A percentile compares a stretch with the other conserved stretches of the same genome.
These are phyloP conservation scores for Gyromitra esculenta DNA, from an alignment of 2,329 filamentous ascomycete species.

Conservation along the genomic window DNA sequence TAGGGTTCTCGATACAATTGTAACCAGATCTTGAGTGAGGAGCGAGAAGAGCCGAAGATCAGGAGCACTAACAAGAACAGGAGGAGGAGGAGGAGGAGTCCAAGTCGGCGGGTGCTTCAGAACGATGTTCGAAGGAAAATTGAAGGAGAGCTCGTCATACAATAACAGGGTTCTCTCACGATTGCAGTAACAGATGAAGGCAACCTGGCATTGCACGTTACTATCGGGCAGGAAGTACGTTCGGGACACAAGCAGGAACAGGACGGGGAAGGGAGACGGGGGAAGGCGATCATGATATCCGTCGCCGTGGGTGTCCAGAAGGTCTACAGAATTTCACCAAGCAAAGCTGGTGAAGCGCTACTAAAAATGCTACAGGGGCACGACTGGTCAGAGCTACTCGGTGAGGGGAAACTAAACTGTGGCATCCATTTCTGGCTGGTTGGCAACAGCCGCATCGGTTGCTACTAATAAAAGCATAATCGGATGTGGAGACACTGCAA, in stretches of 20 bases:
- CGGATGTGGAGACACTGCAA: slow-evolving; percentile 26
- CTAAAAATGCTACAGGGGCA: slow-evolving; percentile 35
- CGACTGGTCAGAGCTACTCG: slow-evolving; percentile 14
- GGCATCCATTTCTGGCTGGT: slow-evolving; percentile 10
- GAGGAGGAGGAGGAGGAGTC: slow-evolving; percentile 8
- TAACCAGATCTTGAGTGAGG: slow-evolving; percentile 7
- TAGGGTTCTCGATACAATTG: slow-evolving; percentile 33
- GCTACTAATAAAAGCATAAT: slow-evolving; percentile 45
- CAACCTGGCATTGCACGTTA: slow-evolving; percentile 28
- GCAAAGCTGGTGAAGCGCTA: slow-evolving; percentile 39
- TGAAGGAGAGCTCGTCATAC: slow-evolving; percentile 42
- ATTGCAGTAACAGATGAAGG: slow-evolving; percentile 25
- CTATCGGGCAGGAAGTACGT: slow-evolving; percentile 40
- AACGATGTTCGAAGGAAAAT: slow-evolving; percentile 28
- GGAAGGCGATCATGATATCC: slow-evolving; percentile 49
- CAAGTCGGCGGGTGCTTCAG: slow-evolving; percentile 33
- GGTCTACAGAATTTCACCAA: slow-evolving; percentile 6
- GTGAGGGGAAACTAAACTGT: slow-evolving; percentile 27
- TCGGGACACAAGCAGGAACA: slow-evolving; percentile 3
- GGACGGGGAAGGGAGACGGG: slow-evolving; percentile 34
- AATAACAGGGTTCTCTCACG: slow-evolving; percentile 37
- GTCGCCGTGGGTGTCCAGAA: slow-evolving; percentile 8
- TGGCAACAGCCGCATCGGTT: slow-evolving; percentile 21
- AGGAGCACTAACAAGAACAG: slow-evolving; percentile 33
- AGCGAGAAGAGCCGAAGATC: slow-evolving; percentile 12